phyloP scores from a whole-genome alignment of 345 rosid genomes.

The Rubroshorea leprosula region DNA sequence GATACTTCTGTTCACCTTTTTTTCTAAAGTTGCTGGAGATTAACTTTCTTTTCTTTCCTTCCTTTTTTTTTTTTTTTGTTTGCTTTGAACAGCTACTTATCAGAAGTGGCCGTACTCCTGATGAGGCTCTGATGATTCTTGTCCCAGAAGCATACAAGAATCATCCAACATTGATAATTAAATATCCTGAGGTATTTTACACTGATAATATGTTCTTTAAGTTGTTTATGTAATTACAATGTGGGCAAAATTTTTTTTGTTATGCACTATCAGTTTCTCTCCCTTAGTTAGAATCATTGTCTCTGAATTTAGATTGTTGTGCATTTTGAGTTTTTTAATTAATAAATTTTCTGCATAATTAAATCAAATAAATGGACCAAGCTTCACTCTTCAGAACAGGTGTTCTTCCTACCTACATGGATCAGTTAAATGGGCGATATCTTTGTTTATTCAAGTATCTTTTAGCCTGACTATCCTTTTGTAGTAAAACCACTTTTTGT shows the following conservation, averaged over 20 bases:
- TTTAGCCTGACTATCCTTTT: neutral
- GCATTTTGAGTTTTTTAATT: too few species aligned
- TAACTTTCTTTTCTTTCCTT: constrained; percentile 16
- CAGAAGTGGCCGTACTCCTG: constrained; percentile 86
- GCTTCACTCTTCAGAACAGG: too few species aligned
- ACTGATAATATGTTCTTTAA: neutral
- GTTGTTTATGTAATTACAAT: constrained; percentile 1
- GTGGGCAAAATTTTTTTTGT: neutral
- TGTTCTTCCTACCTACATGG: too few species aligned
- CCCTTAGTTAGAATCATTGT: neutral
- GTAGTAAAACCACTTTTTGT: neutral
- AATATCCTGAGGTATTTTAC: constrained; percentile 83
- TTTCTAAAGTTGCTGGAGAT: neutral
- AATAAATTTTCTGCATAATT: neutral
- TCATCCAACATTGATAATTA: constrained; percentile 77
- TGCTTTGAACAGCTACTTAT: constrained; percentile 50
- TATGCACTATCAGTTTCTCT: neutral
- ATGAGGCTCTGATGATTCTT: constrained; percentile 95
- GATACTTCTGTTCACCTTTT: neutral
- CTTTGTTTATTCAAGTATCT: neutral
- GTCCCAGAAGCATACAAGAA: constrained; percentile 99
- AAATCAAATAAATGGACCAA: too few species aligned
- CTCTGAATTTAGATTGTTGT: too few species aligned
- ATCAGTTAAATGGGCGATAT: neutral
- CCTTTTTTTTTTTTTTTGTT: constrained; percentile 11